phyloP scores from a whole-genome alignment of 495 filamentous ascomycete species.

The Terfezia claveryi region DNA sequence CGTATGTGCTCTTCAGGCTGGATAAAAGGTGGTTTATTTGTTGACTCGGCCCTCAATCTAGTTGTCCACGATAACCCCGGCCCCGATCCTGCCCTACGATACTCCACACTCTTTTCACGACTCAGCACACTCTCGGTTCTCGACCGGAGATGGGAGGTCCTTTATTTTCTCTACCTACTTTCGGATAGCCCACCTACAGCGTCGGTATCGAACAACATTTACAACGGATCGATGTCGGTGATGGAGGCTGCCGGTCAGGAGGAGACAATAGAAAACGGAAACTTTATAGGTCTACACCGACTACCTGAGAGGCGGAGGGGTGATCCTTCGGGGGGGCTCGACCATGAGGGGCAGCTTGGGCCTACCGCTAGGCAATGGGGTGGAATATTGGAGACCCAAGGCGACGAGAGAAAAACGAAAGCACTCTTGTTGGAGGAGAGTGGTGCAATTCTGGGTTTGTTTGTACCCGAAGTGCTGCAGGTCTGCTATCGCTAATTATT shows the following conservation, averaged over 20 bases:
- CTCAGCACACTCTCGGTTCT: constrained; percentile 77
- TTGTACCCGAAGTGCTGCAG: neutral
- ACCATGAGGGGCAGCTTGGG: constrained; percentile 5
- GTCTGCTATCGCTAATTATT: neutral
- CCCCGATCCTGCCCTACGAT: constrained; percentile 66
- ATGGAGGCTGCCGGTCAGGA: constrained; percentile 4
- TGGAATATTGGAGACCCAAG: constrained; percentile 1
- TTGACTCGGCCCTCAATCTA: constrained; percentile 2
- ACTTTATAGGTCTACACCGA: constrained; percentile 18
- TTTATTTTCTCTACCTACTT: constrained; percentile 72
- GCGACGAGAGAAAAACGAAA: constrained; percentile 10
- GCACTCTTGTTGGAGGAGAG: constrained; percentile 12
- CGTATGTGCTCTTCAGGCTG: neutral
- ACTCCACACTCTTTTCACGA: constrained; percentile 70
- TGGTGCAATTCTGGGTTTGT: constrained; percentile 11
- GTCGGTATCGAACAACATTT: constrained; percentile 8
- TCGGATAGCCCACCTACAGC: constrained; percentile 36
- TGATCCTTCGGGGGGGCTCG: constrained; percentile 6
- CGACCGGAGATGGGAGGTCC: constrained; percentile 86
- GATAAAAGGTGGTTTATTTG: too few relatives aligned
- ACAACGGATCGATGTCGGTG: neutral
- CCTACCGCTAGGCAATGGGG: constrained; percentile 4
- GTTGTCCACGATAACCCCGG: constrained; percentile 50
- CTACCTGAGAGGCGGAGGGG: constrained; percentile 6
- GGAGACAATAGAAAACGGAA: constrained; percentile 13